These are phyloP conservation scores for Apostasia shenzhenica DNA, from an alignment of 106 monocot genomes.

Conservation along the genomic window DNA sequence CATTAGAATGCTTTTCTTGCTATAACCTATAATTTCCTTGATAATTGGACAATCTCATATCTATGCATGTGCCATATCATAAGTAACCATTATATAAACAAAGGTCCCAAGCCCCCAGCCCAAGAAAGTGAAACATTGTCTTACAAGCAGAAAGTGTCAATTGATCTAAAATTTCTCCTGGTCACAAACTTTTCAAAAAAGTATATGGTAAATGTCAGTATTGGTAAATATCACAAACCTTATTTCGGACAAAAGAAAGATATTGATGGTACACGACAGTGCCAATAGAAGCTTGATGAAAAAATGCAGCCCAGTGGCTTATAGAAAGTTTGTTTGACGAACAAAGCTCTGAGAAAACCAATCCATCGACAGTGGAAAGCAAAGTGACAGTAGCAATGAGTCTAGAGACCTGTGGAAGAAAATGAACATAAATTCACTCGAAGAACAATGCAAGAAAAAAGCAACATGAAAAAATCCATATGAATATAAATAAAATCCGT, in stretches of 20 bases:
- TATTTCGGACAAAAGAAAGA: slow-evolving; percentile 25
- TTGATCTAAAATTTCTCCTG: too few relatives aligned
- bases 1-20: too few relatives aligned
- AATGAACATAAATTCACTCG: slow-evolving; percentile 2
- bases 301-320: slow-evolving; percentile 82
- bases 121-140: too few relatives aligned
- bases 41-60: too few relatives aligned
- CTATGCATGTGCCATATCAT: too few relatives aligned
- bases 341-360: slow-evolving; percentile 24
- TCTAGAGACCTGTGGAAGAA: slow-evolving; percentile 49
- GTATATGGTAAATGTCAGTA: background rate
- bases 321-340: slow-evolving; percentile 39
- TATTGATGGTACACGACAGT: slow-evolving; percentile 37
- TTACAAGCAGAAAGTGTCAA: too few relatives aligned
- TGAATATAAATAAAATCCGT: background rate
- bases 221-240: background rate
- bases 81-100: too few relatives aligned
- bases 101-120: too few relatives aligned
- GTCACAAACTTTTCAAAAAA: too few relatives aligned
- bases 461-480: background rate
- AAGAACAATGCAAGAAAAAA: background rate
- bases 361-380: slow-evolving; percentile 43
- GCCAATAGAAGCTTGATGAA: slow-evolving; percentile 90
- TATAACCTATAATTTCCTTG: too few relatives aligned
- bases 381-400: slow-evolving; percentile 62